Evolutionary conservation across 164 flowering plant species (phyloP), one percentile per base, ranked within the genome.

Genomic region (Sedum album): DNA sequence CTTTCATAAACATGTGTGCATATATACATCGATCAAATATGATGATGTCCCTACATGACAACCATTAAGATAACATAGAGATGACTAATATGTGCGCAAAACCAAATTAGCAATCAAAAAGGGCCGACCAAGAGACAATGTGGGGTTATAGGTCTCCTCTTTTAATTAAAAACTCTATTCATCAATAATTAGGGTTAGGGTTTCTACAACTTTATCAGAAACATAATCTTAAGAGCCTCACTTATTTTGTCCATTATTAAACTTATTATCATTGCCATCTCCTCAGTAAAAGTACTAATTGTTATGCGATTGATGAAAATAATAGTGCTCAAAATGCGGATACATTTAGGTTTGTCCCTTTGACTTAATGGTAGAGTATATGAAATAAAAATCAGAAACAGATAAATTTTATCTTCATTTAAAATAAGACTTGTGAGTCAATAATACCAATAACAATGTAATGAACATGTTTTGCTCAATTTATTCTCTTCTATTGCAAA

Each of bases 61-160:
- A 51, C 57, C 57, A 51, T 23, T n/a, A 21, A 51, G 57, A 51
- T 44, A n/a, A 51, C 28, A 51, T 51, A n/a, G 57, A 51, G 57
- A 51, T 5, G 57, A 21, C 26, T n/a, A 51, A 51, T 51, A n/a
- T 51, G 57, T 51, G 57, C 26, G 8, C 23, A 51, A 21, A 21
- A 51, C 57, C 23, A 18, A 51, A 51, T n/a, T 51, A 51, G 57
- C 57, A 51, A n/a, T 23, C 57, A 5, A 51, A 21, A n/a, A 6
- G 26, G 26, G 57, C 57, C 57, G 57, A 21, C 57, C 57, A 21
- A 23, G 26, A 21, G 57, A 51, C 57, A 51, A 6, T 51, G 57
- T 51, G 57, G 28, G 26, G 57, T 21, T 14, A 5, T 51, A 51
- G 57, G 57, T 51, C 21, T 51, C 57, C 17, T 5, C 28, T 51